Base-by-base conservation (phyloP, 306 rosid species). In the Cucurbita pepo region DNA sequence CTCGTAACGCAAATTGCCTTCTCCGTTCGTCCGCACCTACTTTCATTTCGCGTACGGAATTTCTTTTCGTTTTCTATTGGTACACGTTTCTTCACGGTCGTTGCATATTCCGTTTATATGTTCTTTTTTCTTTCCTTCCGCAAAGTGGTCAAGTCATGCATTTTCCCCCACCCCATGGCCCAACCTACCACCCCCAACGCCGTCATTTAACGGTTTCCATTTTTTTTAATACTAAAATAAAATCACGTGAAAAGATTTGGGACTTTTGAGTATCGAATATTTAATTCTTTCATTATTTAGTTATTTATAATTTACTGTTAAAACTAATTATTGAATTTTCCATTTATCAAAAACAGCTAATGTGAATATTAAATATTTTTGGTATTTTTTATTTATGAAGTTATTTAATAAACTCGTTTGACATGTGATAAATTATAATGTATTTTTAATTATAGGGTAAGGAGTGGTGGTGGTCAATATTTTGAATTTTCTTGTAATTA, bases 1-100 rank as follows among this genome's bases (percentile, higher is more conserved):
- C 22, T n/a, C 67, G 1, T 56, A 43, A 64, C 13, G n/a, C 19
- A 21, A 10, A 50, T 65, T 19, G 10, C 56, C 12, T 65, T 15
- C 73, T 65, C 71, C 21, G 71, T 64, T 52, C 60, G 55, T 66
- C 76, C 38, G 57, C 36, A 72, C 75, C 41, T n/a, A 56, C 61
- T 16, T 72, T 14, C 80, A 65, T 56, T n/a, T 18, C 55, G 44
- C 75, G 78, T 74, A 74, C 72, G 70, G 51, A 72, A 44, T 41
- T n/a, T 72, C 8, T 21, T 36, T 6, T 38, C 19, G 2, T 19
- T 72, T 56, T 18, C 7, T 55, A 72, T 72, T 72, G 57, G 73
- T 4, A 18, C 44, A 69, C 74, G 30, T 15, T 19, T 47, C 10
- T 45, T 69, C 73, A 48, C 73, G 73, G 71, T 19, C n/a, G 10